Evolutionary conservation across 192 early-diverging fungal genomes (phyloP), one percentile per base, ranked within the genome.

Genomic region (Tieghemiomyces parasiticus): DNA sequence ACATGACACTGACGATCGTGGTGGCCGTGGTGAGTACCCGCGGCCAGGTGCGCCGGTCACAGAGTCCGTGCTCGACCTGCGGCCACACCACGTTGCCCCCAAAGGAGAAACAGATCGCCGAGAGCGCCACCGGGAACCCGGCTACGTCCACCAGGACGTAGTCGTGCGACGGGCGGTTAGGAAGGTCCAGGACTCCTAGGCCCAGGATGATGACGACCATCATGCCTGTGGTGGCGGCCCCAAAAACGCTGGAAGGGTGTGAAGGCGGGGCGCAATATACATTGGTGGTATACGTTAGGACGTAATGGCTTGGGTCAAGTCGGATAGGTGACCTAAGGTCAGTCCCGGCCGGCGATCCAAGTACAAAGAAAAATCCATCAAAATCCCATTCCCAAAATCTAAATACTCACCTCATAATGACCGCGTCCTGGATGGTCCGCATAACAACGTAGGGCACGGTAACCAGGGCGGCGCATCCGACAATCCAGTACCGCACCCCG

Each of bases 21-120:
- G 82, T 75, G 26, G 74, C 75, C 45, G 61, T 65, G 46, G 63
- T 60, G 28, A 79, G 63, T 16, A 84, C 81, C 60, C 65, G 74
- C 20, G 74, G 71, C 72, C 82, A 88, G 1, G 70, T 53, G 13
- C 60, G 53, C 32, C 82, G 85, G 29, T 74, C 64, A 26, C 71
- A 66, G 81, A 88, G 81, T 31, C 78, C 73, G 4, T 72, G 69
- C 62, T 88, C 82, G 3, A 85, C 78, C 54, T 88, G 78, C 46
- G 82, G 75, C 64, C 81, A 88, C 28, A 85, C 79, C 32, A 81
- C 77, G 63, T 85, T 88, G 32, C 85, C 85, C 33, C 77, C 74
- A 46, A 81, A 88, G 24, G 76, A 78, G 58, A 85, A 85, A 25
- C 72, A 76, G 42, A 88, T 75, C 16, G 81, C 80, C 14, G 78